Conservation (phyloP, 2,329 filamentous ascomycete species). For the Colletotrichum coccodes region DNA sequence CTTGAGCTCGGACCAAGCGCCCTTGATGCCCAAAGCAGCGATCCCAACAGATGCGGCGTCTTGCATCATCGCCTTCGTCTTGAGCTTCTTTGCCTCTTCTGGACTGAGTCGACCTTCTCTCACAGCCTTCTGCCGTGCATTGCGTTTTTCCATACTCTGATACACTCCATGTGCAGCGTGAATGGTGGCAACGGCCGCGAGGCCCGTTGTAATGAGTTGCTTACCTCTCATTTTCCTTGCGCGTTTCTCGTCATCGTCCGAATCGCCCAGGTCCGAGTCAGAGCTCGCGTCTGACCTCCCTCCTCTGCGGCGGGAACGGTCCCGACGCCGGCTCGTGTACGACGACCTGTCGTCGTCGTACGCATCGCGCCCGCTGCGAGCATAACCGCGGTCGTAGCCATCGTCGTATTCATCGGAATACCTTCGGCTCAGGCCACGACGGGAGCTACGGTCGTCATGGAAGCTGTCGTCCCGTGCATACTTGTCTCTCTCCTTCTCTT, state of each 20-base stretch:
- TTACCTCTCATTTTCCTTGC: slow-evolving; percentile 70
- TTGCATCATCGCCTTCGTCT: slow-evolving; percentile 65
- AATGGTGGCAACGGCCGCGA: slow-evolving; percentile 68
- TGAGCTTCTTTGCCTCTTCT: slow-evolving; percentile 65
- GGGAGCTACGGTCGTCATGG: slow-evolving; percentile 49
- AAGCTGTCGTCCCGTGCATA: slow-evolving; percentile 55
- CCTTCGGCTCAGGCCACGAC: slow-evolving; percentile 47
- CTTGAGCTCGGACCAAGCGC: slow-evolving; percentile 65
- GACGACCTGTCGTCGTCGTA: slow-evolving; percentile 59
- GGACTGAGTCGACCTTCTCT: slow-evolving; percentile 62
- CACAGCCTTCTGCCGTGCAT: slow-evolving; percentile 63
- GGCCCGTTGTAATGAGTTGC: slow-evolving; percentile 66
- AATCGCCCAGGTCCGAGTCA: slow-evolving; percentile 66
- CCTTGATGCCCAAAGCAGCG: slow-evolving; percentile 67
- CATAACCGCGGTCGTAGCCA: slow-evolving; percentile 51
- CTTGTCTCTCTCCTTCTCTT: slow-evolving; percentile 48
- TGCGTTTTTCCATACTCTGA: slow-evolving; percentile 67
- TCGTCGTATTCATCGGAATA: slow-evolving; percentile 60
- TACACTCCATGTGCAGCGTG: slow-evolving; percentile 70
- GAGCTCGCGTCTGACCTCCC: slow-evolving; percentile 59
- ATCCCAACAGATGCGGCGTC: slow-evolving; percentile 69
- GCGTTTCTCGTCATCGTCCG: slow-evolving; percentile 64
- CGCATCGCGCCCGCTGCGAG: slow-evolving; percentile 49
- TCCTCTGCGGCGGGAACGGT: slow-evolving; percentile 46
- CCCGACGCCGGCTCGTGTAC: slow-evolving; percentile 51